Base-by-base conservation (phyloP, 306 rosid species). In the Sechiopsis laciniata region DNA sequence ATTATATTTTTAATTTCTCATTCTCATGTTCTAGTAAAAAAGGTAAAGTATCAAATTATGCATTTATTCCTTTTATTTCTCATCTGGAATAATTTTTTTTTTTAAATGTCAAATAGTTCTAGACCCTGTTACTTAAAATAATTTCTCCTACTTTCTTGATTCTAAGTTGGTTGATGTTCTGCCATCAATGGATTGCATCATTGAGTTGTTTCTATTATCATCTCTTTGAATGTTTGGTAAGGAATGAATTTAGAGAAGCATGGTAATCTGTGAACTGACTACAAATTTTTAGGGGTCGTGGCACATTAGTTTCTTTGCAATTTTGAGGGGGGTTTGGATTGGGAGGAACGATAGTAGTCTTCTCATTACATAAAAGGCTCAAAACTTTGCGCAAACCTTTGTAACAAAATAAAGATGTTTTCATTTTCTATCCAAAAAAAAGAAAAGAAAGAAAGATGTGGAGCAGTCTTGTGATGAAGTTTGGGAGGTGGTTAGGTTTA, bases 71-170 rank as follows among this genome's bases (percentile, higher is more conserved):
- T 64, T 16, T 4, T 37, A n/a, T 52, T 13, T 29, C 71, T 65
- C 53, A 20, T 37, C 24, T 1, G 4, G 22, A 37, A 35, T n/a
- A 16, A 37, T 35, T 1, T 1, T 2, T 26, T 26, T 26, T 26
- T 8, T 8, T 37, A 32, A 32, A 32, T 8, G 13, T 62, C 50
- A 8, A 7, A 2, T 15, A 62, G 50, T 62, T 62, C 7, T 62
- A 24, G 42, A 32, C 5, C 10, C 24, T 61, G 20, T n/a, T 50
- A 10, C 37, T 32, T 37, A 16, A n/a, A 10, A 3, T 4, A n/a
- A 37, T 64, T 50, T 48, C 71, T 64, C 52, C 51, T n/a, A 63
- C 24, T 35, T 37, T 63, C 24, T 63, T 16, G 22, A 17, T 63
- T 63, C 24, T 35, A 63, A 35, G 2, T 63, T 63, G 22, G 26